Base-by-base conservation (phyloP, 2,329 filamentous ascomycete species). In the Ophioceras dolichostomum region DNA sequence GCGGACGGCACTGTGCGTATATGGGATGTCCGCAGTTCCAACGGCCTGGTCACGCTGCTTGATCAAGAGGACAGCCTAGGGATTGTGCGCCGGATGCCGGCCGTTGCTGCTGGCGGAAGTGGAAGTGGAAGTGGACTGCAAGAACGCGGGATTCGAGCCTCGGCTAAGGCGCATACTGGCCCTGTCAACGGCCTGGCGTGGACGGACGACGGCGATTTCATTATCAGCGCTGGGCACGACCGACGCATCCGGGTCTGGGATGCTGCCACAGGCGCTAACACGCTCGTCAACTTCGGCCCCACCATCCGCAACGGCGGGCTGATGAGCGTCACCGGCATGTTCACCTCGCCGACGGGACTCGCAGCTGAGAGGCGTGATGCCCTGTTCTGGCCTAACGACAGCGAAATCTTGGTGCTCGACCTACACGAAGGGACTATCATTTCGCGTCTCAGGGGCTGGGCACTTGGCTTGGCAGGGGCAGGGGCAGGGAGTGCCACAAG, bases 181-280 rank as follows among this genome's bases (percentile, higher is more conserved):
- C 74, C 85, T 1, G 86, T 93, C 2, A 95, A 94, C 43, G 84
- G 83, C 1, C 63, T 95, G 7, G 68, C 78, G 1, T 96, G 87
- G 86, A 88, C 83, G 1, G 78, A 85, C 41, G 79, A 86, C 51
- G 86, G 86, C 1, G 66, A 64, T 12, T 79, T 82, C 52, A 67
- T 96, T 14, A 67, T 95, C 10, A 86, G 83, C 1, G 73, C 83
- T 2, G 88, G 87, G 0, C 82, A 93, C 40, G 91, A 96, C 54
- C 70, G 83, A 34, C 75, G 81, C 8, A 79, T 96, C 43, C 74
- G 88, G 4, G 83, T 95, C 2, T 96, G 89, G 89, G 73, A 94
- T 52, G 75, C 83, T 2, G 68, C 68, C 0, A 84, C 76, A 0
- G 86, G 87, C 2, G 81, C 81, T 14, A 95, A 96, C 55, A 93